These are phyloP conservation scores for Camellia sinensis DNA, from an alignment of 148 eudicot genomes.

Conservation along the genomic window DNA sequence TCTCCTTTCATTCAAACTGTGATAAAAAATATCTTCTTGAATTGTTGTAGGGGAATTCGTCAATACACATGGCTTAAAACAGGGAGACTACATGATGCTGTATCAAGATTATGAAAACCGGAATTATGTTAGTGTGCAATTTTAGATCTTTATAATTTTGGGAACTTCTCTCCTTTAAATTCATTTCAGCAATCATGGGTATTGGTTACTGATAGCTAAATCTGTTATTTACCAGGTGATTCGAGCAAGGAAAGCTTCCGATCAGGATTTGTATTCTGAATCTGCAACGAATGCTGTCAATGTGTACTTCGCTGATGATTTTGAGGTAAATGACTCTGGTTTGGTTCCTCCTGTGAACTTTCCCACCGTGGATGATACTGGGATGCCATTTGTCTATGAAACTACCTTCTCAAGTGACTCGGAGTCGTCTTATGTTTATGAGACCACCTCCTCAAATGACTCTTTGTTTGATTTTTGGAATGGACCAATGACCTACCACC, in stretches of 20 bases:
- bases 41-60: constrained; percentile 58
- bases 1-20: background rate
- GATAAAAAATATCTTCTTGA: background rate
- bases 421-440: constrained; percentile 47
- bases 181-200: background rate
- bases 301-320: constrained; percentile 10
- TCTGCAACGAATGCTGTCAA: constrained; percentile 23
- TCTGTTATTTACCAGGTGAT: constrained; percentile 41
- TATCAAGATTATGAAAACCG: constrained; percentile 52
- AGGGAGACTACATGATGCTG: constrained; percentile 64
- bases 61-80: constrained; percentile 44
- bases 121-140: constrained; percentile 45
- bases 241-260: constrained; percentile 55
- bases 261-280: constrained; percentile 26
- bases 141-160: background rate
- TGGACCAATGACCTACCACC: constrained; percentile 31
- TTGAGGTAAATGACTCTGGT: constrained; percentile 21
- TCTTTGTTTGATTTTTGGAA: constrained; percentile 52
- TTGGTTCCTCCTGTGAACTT: constrained; percentile 14
- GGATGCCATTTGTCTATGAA: constrained; percentile 15
- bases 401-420: constrained; percentile 10
- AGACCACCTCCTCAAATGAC: constrained; percentile 44
- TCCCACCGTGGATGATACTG: constrained; percentile 28
- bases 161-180: background rate
- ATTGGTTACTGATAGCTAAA: background rate